Conservation (phyloP, 495 filamentous ascomycete species). For the Penicillium subrubescens region DNA sequence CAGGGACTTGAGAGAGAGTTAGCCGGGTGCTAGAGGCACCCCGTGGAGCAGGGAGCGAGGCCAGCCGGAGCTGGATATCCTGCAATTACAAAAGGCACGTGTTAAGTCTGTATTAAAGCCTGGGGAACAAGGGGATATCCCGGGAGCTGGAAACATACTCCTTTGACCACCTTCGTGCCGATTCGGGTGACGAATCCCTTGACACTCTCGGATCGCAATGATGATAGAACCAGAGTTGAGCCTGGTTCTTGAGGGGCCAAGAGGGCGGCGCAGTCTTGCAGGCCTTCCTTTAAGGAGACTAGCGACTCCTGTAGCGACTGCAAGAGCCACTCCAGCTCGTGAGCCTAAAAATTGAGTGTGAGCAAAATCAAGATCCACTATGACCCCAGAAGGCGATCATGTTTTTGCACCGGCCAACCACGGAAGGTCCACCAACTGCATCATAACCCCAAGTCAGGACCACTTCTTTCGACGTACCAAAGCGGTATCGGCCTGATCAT, state of each 20-base stretch:
- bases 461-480: conserved; percentile 52
- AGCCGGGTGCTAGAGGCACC: conserved; percentile 52
- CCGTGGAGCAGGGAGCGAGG: conserved; percentile 51
- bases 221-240: conserved; percentile 84
- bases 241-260: conserved; percentile 80
- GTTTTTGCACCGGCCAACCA: conserved; percentile 27
- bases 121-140: background rate
- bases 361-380: conserved; percentile 32
- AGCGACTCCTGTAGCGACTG: conserved; percentile 76
- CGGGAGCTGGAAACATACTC: conserved; percentile 50
- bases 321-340: conserved; percentile 88
- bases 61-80: conserved; percentile 55
- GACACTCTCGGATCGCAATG: conserved; percentile 81
- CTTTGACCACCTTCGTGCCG: conserved; percentile 75
- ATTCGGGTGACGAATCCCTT: conserved; percentile 89
- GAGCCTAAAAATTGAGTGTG: conserved; percentile 49
- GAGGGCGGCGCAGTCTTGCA: conserved; percentile 84
- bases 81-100: conserved; percentile 19
- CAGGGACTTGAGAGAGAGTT: conserved; percentile 51
- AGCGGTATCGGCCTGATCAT: conserved; percentile 66
- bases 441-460: conserved; percentile 5
- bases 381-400: conserved; percentile 16
- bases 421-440: conserved; percentile 11
- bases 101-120: background rate
- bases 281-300: conserved; percentile 73